A percentile compares a stretch with the other conserved stretches of the same genome.
These are phyloP conservation scores for Solanum aculeatissimum DNA, from an alignment of 305 asterid species.

Conservation along the genomic window DNA sequence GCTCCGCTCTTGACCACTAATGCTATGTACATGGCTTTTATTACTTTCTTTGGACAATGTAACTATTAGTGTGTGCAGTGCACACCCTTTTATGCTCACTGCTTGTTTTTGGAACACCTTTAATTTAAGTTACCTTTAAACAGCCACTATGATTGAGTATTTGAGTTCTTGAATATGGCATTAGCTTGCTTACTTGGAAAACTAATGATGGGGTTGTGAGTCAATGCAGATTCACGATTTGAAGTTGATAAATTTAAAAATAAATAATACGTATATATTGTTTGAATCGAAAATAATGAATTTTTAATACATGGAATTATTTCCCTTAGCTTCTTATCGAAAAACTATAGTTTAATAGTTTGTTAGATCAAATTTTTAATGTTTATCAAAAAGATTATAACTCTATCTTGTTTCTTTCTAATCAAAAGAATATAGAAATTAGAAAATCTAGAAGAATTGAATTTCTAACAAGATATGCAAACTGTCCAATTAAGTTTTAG, in stretches of 20 bases:
- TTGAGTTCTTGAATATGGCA: background rate
- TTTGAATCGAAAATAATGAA: background rate
- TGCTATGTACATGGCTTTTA: background rate
- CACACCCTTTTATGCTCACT: background rate
- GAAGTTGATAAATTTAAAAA: background rate
- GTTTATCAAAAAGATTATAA: background rate
- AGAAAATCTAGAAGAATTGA: background rate
- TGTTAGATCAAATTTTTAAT: background rate
- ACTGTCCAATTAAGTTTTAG: background rate
- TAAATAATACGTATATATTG: background rate
- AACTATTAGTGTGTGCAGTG: background rate
- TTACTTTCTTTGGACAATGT: background rate
- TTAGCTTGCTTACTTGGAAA: background rate
- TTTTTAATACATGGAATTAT: background rate
- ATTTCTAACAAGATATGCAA: background rate
- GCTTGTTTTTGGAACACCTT: background rate
- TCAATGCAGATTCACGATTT: background rate
- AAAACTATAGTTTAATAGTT: background rate
- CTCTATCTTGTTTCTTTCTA: background rate
- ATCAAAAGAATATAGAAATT: background rate
- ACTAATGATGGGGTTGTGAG: background rate
- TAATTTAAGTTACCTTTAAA: background rate
- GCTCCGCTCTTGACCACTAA: background rate
- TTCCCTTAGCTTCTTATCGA: rapidly evolving
- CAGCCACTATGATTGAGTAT: background rate